A percentile compares a stretch with the other conserved stretches of the same genome.
phyloP scores from a whole-genome alignment of 371 early-diverging fungal genomes.

The Dentiscutata heterogama region DNA sequence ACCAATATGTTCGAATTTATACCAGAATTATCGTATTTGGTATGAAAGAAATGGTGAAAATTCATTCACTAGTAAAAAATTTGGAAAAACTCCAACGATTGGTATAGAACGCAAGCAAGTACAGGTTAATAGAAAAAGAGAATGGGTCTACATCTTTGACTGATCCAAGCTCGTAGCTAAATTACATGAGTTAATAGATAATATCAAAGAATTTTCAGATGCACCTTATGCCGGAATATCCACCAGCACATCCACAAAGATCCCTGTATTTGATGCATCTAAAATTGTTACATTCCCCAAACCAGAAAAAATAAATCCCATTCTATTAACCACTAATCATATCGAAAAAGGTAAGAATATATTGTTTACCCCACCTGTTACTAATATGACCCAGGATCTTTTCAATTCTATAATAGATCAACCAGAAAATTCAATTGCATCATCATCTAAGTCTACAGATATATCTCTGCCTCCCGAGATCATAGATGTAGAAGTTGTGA shows the following conservation, averaged over 20 bases:
- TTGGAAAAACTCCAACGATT: background rate
- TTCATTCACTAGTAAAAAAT: background rate
- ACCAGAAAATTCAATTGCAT: slow-evolving; percentile 21
- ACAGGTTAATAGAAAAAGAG: background rate
- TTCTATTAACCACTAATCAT: background rate
- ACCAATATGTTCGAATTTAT: background rate
- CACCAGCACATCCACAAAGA: background rate
- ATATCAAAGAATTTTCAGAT: slow-evolving; percentile 33
- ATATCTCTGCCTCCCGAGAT: slow-evolving; percentile 5
- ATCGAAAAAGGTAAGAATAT: slow-evolving; percentile 28
- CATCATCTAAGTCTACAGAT: slow-evolving; percentile 12
- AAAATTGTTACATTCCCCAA: background rate
- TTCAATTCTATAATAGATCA: slow-evolving; percentile 36
- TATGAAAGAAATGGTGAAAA: background rate
- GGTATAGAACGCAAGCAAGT: background rate
- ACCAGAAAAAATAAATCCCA: background rate
- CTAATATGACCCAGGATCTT: slow-evolving; percentile 33
- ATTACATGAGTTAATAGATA: background rate
- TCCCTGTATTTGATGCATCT: slow-evolving; percentile 7
- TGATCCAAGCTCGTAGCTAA: background rate
- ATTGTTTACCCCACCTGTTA: background rate
- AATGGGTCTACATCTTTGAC: slow-evolving; percentile 1
- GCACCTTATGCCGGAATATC: background rate
- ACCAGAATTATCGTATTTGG: background rate
- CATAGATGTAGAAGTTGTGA: background rate